phyloP scores from a whole-genome alignment of 768 basidiomycete genomes.

The Calocera cornea region DNA sequence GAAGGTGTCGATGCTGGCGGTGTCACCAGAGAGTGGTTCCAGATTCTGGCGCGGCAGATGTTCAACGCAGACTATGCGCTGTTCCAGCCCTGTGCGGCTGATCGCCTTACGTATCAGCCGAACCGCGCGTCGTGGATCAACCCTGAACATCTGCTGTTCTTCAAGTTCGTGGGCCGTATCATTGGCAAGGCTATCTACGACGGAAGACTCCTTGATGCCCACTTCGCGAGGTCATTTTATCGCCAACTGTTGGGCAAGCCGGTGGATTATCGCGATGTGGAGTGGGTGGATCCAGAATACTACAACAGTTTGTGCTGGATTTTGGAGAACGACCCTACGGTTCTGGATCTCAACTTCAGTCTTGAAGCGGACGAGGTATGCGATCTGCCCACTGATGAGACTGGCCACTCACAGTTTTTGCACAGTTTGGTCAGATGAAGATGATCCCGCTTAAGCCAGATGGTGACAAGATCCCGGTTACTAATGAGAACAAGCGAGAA shows the following conservation, averaged over 20 bases:
- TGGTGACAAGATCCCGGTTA: conserved; percentile 74
- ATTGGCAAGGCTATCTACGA: conserved; percentile 98
- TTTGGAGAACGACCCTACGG: conserved; percentile 83
- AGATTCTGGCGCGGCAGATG: conserved; percentile 94
- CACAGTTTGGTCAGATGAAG: conserved; percentile 78
- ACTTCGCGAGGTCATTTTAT: conserved; percentile 94
- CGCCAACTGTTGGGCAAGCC: conserved; percentile 86
- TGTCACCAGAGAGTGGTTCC: conserved; percentile 97
- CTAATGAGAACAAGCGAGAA: conserved; percentile 91
- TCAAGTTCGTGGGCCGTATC: conserved; percentile 95
- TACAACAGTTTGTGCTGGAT: conserved; percentile 98
- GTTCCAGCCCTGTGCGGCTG: conserved; percentile 95
- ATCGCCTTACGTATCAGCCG: conserved; percentile 89
- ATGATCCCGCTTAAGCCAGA: conserved; percentile 76
- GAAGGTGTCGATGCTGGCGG: conserved; percentile 98
- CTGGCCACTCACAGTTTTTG: conserved; percentile 3
- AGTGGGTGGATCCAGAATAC: conserved; percentile 97
- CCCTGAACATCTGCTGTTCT: conserved; percentile 89
- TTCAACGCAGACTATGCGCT: conserved; percentile 97
- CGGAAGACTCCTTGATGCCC: conserved; percentile 88
- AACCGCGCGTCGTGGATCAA: conserved; percentile 90
- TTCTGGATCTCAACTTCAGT: conserved; percentile 81
- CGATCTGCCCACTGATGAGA: conserved; percentile 10
- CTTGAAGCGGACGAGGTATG: conserved; percentile 87
- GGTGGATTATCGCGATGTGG: conserved; percentile 90